phyloP scores from a whole-genome alignment of 1,284 basidiomycete genomes.

The Rhodotorula sp. region DNA sequence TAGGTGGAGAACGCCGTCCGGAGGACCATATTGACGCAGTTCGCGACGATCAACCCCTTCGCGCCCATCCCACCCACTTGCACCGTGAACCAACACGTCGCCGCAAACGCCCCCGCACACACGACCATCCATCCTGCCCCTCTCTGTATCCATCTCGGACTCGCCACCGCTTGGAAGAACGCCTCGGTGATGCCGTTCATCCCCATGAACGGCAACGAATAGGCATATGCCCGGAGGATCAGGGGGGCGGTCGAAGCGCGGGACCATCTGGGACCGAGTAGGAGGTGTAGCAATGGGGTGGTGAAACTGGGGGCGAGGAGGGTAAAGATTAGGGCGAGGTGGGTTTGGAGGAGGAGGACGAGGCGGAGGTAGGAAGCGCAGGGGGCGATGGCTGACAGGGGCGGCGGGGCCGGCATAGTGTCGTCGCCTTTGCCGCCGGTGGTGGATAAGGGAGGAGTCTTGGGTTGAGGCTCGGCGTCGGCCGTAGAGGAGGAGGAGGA shows the following conservation, averaged over 20 bases:
- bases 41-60: slow-evolving; percentile 70
- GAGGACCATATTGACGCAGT: slow-evolving; percentile 63
- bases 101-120: slow-evolving; percentile 66
- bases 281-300: slow-evolving; percentile 62
- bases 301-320: slow-evolving; percentile 60
- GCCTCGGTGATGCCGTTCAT: slow-evolving; percentile 86
- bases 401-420: too few relatives aligned
- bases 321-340: slow-evolving; percentile 65
- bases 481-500: background rate
- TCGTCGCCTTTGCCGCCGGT: too few relatives aligned
- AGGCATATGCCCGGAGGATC: slow-evolving; percentile 72
- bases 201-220: slow-evolving; percentile 81
- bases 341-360: slow-evolving; percentile 66
- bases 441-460: too few relatives aligned
- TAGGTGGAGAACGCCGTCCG: slow-evolving; percentile 58
- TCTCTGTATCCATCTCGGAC: slow-evolving; percentile 60
- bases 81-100: slow-evolving; percentile 51
- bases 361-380: slow-evolving; percentile 45
- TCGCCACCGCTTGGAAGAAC: slow-evolving; percentile 75
- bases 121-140: slow-evolving; percentile 59
- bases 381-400: background rate
- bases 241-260: slow-evolving; percentile 59
- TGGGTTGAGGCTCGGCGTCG: background rate
- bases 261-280: slow-evolving; percentile 54
- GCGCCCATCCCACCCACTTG: slow-evolving; percentile 58